phyloP scores from a whole-genome alignment of 257 asterid genomes.

The Solanum ahanhuiri region DNA sequence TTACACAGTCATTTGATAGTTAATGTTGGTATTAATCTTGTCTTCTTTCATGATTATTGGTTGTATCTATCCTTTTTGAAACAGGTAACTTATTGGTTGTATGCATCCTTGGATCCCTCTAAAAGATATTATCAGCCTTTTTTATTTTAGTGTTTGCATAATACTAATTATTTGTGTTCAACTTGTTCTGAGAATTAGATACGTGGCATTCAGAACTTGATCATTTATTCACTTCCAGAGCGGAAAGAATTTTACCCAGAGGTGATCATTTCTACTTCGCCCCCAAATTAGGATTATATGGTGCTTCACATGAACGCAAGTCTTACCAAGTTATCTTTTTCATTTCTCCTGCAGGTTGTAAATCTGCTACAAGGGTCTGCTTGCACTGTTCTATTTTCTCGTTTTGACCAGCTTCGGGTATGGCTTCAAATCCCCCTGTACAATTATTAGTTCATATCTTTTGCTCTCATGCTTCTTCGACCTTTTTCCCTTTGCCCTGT shows the following conservation, averaged over 20 bases:
- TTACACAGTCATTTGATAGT: background rate
- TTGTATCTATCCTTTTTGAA: background rate
- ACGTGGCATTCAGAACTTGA: conserved; percentile 71
- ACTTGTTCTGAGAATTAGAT: conserved; percentile 31
- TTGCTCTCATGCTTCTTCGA: background rate
- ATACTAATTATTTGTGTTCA: background rate
- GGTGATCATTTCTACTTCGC: conserved; percentile 24
- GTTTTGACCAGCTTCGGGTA: conserved; percentile 80
- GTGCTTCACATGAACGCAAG: background rate
- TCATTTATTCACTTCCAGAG: conserved; percentile 86
- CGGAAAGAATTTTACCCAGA: conserved; percentile 91
- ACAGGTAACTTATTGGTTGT: background rate
- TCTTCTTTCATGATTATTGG: background rate
- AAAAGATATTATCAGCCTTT: background rate
- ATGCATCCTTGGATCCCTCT: background rate
- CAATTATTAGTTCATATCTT: background rate
- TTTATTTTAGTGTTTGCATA: background rate
- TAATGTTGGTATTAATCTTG: background rate
- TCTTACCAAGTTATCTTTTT: background rate
- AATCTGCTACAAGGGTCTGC: conserved; percentile 76
- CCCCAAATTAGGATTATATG: background rate
- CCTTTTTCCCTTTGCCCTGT: background rate
- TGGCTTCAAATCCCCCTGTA: background rate
- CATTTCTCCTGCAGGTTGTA: conserved; percentile 49
- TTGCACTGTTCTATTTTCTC: conserved; percentile 81